Evolutionary conservation across 2,329 filamentous ascomycete species (phyloP), one percentile per base, ranked within the genome.

Genomic region (Thelonectria rubi): DNA sequence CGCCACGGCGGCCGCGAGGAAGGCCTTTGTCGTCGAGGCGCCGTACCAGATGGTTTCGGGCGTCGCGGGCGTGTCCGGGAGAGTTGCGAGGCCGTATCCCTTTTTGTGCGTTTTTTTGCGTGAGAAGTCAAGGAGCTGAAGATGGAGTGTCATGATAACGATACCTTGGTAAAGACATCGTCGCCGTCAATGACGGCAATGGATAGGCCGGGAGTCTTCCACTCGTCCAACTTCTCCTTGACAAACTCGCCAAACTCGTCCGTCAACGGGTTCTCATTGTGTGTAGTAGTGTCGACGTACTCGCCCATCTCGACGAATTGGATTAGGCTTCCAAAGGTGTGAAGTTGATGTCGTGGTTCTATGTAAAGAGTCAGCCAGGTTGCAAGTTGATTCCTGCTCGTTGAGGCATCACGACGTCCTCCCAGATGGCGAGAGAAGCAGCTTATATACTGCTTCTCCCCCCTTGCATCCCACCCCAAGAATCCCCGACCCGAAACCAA

Each of bases 11-110:
- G 84, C 84, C 1, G 82, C 79, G 0, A 81, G 82, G 48, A 85
- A 80, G 2, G 84, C 81, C 69, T 88, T 88, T 18, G 84, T 86
- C 1, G 80, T 86, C 43, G 84, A 86, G 2, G 80, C 86, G 2
- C 77, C 78, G 60, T 83, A 84, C 74, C 84, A 88, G 3, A 88
- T 75, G 0, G 84, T 87, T 30, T 82, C 74, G 60, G 53, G 76
- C 68, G 66, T 79, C 62, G 63, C 81, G 72, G 63, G 78, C 75
- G 32, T 77, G 77, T 79, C 81, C 62, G 64, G 74, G 15, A 75
- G 26, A 0, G 66, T 72, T 14, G 74, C 70, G 24, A 63, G 65
- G 3, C 75, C 74, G 42, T 72, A 76, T 15, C 68, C 71, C 74
- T 76, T 24, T 24, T 24, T 24, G 7, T 4, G 24, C 7, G 4